Base-by-base conservation (phyloP, 768 basidiomycete species). In the Kwoniella mangroviensis region DNA sequence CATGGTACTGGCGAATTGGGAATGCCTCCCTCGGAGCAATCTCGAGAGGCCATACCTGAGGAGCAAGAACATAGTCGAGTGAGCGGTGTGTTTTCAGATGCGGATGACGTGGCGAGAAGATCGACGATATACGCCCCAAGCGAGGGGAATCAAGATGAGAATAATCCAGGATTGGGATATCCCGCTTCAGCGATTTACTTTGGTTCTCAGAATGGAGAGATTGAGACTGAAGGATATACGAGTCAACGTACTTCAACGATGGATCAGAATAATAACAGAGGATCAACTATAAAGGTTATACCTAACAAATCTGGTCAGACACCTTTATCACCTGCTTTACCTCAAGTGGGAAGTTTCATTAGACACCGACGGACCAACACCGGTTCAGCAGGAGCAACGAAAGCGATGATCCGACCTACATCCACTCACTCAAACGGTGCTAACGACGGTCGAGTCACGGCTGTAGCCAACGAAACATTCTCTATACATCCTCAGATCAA, bases 401-500 rank as follows among this genome's bases (percentile, higher is more conserved):
- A 55, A 22, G 56, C 67, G 7, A 61, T 61, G 24, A 60, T 57
- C 34, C 52, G 59, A 67, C 64, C 68, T n/a, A 15, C 66, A 41
- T 21, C 63, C 34, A 21, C 67, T n/a, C 54, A 40, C 21, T 24
- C 69, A 7, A 26, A 40, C 15, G 63, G 68, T 7, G 49, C 51
- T 17, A 64, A 68, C 28, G 81, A 82, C 57, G 82, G 82, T 9
- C 64, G 78, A 61, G 73, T 81, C 19, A 65, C 73, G 6, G 82
- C 82, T 0, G 45, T 70, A 3, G 73, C 77, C 60, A 83, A 82
- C 63, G 80, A 83, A 65, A 83, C 79, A 2, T 83, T 83, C 73
- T 81, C 80, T 17, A 79, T 81, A 9, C 82, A 83, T 63, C 82
- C 82, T 3, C 74, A 75, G 21, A 76, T 83, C 63, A 73, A 78